phyloP scores from a whole-genome alignment of 106 monocot species.

The Dioscorea alata region DNA sequence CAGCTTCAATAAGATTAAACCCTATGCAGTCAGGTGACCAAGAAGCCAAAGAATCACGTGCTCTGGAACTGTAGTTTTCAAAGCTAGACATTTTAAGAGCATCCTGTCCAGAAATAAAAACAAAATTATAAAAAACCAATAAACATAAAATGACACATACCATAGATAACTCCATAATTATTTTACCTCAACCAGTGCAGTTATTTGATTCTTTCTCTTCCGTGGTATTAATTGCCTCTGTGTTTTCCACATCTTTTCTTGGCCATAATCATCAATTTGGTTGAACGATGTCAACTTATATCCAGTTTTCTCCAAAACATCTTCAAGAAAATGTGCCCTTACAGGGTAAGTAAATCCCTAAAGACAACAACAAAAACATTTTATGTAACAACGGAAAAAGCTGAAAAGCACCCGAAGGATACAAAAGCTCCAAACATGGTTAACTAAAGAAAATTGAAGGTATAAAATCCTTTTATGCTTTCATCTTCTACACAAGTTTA shows the following conservation, averaged over 20 bases:
- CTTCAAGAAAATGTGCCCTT: conserved; percentile 81
- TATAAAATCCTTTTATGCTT: too few relatives aligned
- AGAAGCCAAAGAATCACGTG: conserved; percentile 84
- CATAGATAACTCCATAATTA: neutral
- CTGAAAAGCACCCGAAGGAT: too few relatives aligned
- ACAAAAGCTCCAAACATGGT: too few relatives aligned
- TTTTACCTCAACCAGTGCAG: conserved; percentile 85
- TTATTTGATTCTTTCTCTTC: conserved; percentile 93
- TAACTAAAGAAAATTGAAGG: too few relatives aligned
- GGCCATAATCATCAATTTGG: conserved; percentile 98
- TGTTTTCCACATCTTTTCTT: conserved; percentile 99
- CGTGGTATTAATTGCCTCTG: conserved; percentile 82
- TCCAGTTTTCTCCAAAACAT: conserved; percentile 88
- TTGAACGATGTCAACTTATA: conserved; percentile 89
- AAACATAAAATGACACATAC: neutral
- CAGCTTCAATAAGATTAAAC: conserved; percentile 97
- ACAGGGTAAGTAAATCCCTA: conserved; percentile 98
- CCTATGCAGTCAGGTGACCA: conserved; percentile 99
- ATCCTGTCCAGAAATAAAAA: conserved; percentile 44
- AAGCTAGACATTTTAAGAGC: conserved; percentile 77
- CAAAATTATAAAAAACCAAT: conserved; percentile 1
- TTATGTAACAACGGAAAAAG: too few relatives aligned
- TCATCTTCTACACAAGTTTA: too few relatives aligned
- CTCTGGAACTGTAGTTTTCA: conserved; percentile 65
- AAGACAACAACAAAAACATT: neutral